phyloP scores from a whole-genome alignment of 768 basidiomycete species.

The Suillus brevipes region DNA sequence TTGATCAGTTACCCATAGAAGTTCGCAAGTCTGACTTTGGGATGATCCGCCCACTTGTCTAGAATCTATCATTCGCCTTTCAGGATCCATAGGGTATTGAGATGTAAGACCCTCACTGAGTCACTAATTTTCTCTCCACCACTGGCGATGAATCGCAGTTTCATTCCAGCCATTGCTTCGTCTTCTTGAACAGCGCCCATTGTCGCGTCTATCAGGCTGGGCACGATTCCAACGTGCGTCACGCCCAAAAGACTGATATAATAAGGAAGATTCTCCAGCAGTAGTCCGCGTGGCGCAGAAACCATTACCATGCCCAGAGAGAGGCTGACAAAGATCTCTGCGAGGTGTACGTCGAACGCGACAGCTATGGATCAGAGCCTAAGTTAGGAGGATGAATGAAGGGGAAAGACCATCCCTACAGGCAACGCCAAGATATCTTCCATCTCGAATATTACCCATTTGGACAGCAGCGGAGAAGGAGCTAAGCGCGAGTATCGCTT shows the following conservation, averaged over 20 bases:
- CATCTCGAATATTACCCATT: conserved; percentile 27
- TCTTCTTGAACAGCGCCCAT: conserved; percentile 32
- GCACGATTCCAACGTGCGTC: conserved; percentile 53
- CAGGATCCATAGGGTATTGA: not conserved
- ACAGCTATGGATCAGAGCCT: conserved; percentile 36
- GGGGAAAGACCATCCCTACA: conserved; percentile 32
- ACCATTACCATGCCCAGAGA: conserved; percentile 46
- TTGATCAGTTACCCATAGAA: conserved; percentile 42
- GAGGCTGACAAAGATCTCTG: conserved; percentile 43
- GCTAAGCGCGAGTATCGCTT: conserved; percentile 32
- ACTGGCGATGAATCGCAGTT: conserved; percentile 45
- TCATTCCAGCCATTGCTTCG: conserved; percentile 32
- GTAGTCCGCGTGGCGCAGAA: conserved; percentile 39
- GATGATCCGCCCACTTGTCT: conserved; percentile 50
- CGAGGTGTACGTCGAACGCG: conserved; percentile 53
- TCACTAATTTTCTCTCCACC: conserved; percentile 57
- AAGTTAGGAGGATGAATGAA: conserved; percentile 8
- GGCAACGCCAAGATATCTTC: conserved; percentile 42
- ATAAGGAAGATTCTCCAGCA: conserved; percentile 44
- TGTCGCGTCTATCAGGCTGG: conserved; percentile 53
- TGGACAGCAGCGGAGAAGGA: conserved; percentile 22
- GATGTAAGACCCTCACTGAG: conserved; percentile 33
- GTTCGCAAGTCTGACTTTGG: conserved; percentile 45
- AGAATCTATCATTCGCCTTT: conserved; percentile 29
- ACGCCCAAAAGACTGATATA: conserved; percentile 42